These are phyloP conservation scores for Penicillium sp. DNA, from an alignment of 2,329 filamentous ascomycete species.

Conservation along the genomic window DNA sequence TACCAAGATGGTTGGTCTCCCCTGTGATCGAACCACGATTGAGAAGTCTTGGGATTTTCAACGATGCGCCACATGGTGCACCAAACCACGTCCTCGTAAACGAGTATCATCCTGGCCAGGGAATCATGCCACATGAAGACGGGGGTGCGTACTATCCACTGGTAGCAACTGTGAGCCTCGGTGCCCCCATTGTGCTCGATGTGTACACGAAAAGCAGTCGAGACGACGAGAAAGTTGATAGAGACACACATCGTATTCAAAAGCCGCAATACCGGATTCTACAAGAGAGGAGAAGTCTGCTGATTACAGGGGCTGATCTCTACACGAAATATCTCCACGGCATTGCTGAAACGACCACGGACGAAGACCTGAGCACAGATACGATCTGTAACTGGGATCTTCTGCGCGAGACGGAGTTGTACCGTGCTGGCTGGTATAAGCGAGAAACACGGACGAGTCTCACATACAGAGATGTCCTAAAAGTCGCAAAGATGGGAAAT, in stretches of 20 bases:
- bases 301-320: conserved; percentile 54
- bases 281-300: conserved; percentile 75
- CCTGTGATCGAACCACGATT: conserved; percentile 63
- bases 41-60: conserved; percentile 51
- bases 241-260: neutral
- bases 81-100: conserved; percentile 95
- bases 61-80: conserved; percentile 65
- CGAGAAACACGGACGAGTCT: conserved; percentile 57
- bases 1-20: conserved; percentile 71
- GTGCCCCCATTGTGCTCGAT: conserved; percentile 73
- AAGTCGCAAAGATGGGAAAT: conserved; percentile 70
- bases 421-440: conserved; percentile 43
- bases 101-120: conserved; percentile 81
- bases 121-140: conserved; percentile 98
- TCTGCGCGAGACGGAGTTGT: conserved; percentile 44
- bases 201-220: conserved; percentile 60
- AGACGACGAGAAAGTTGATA: conserved; percentile 19
- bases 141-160: conserved; percentile 81
- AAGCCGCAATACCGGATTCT: conserved; percentile 58
- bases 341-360: conserved; percentile 56
- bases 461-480: conserved; percentile 79
- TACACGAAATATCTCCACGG: conserved; percentile 61
- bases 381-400: conserved; percentile 58
- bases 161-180: conserved; percentile 87
- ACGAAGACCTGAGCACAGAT: conserved; percentile 59